Evolutionary conservation across 768 basidiomycete species (phyloP), one percentile per base, ranked within the genome.

Genomic region (Amanita polypyramis): DNA sequence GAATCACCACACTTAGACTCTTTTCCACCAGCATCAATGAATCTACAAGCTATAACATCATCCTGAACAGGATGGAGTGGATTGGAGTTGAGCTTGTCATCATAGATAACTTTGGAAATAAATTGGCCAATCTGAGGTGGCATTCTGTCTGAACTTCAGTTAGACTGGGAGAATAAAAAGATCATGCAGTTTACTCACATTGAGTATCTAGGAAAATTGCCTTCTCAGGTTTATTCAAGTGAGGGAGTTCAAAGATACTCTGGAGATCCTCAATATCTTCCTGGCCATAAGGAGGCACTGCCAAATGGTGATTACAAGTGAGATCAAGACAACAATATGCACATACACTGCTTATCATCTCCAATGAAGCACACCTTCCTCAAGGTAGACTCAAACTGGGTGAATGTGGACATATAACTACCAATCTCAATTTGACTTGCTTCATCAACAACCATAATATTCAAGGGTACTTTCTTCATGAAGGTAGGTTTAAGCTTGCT

Each of bases 231-330:
- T 66, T 55, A 8, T 64, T 59, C 2, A 92, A 67, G 57, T 90
- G 82, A 0, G 63, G 41, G n/a, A 85, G 58, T 51, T 90, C 87
- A 75, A 91, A 90, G 8, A 91, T 75, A 55, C 85, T 88, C 52
- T 82, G 70, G 10, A 90, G 67, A 1, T 73, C 73, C 49, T 71
- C 60, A 34, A 82, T 65, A 36, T 82, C 73, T 53, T 86, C 85
- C 54, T 85, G 76, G 7, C 85, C 87, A 79, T 71, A 76, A 1
- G 89, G 88, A 54, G 89, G 85, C 55, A 91, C 89, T 91, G 46
- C 29, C 36, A 39, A 55, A 43, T 44, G 52, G 14, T 49, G 40
- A 42, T 45, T 40, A 50, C 25, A 14, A 67, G 53, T 45, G 56
- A 36, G 12, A 49, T 20, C 8, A 23, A 45, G 23, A 51, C 19